Evolutionary conservation across 2,329 filamentous ascomycete genomes (phyloP).

Genomic region (Botrytis elliptica): DNA sequence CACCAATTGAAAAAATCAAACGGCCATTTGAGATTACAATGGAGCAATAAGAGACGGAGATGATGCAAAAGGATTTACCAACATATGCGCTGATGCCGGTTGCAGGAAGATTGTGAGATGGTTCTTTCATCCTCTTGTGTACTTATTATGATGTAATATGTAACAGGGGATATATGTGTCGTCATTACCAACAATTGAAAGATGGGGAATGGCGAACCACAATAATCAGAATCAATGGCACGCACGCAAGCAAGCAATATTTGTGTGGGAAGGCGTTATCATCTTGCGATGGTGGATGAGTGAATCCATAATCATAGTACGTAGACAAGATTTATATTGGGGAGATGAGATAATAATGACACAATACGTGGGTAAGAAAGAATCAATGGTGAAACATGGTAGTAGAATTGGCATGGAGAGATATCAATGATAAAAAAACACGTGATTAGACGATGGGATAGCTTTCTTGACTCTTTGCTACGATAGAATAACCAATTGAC

Average conservation of each 20-base stretch:
- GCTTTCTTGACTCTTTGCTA: neutral
- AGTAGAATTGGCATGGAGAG: neutral
- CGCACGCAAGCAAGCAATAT: neutral
- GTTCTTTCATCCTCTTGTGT: neutral
- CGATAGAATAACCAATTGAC: neutral
- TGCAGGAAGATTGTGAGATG: neutral
- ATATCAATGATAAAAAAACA: neutral
- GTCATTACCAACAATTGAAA: conserved; percentile 3
- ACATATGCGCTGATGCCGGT: neutral
- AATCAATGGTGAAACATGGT: neutral
- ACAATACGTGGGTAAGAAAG: neutral
- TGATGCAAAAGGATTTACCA: neutral
- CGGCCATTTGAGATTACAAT: neutral
- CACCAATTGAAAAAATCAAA: neutral
- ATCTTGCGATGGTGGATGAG: neutral
- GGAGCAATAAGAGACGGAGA: neutral
- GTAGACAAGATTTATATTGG: neutral
- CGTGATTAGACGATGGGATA: neutral
- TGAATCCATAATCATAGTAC: neutral
- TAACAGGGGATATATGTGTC: neutral
- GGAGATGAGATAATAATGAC: neutral
- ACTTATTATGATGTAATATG: conserved; percentile 15
- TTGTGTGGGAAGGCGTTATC: neutral
- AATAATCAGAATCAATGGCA: neutral
- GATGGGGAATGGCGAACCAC: neutral